Percentiles rank a stretch among this genome's conserved stretches.
These are phyloP conservation scores for Tricholomella constricta DNA, from an alignment of 768 basidiomycete genomes.

Conservation along the genomic window DNA sequence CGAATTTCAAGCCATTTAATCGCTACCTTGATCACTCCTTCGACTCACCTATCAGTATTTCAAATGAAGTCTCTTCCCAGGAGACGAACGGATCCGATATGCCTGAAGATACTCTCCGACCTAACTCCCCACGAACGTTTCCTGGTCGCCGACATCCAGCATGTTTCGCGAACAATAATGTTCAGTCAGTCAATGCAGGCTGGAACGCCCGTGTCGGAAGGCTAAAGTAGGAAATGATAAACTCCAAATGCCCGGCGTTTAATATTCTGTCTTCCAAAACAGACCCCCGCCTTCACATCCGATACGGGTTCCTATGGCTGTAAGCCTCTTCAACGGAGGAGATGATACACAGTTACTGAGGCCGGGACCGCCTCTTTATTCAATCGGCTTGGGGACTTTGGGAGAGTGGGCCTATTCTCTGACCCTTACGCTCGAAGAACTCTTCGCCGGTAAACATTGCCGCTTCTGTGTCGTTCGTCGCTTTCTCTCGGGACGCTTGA, in stretches of 20 bases:
- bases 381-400: constrained; percentile 43
- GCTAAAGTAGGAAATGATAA: neutral
- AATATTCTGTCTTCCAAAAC: neutral
- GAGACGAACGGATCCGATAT: neutral
- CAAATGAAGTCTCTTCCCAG: neutral
- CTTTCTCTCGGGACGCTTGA: constrained; percentile 47
- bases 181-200: neutral
- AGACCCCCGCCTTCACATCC: constrained; percentile 1
- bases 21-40: neutral
- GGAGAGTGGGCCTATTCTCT: constrained; percentile 74
- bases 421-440: constrained; percentile 59
- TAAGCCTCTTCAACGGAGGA: constrained; percentile 1
- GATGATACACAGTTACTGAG: constrained; percentile 1
- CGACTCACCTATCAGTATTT: neutral
- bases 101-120: neutral
- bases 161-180: neutral
- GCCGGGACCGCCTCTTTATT: constrained; percentile 37
- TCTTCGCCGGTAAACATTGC: constrained; percentile 56
- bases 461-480: constrained; percentile 63
- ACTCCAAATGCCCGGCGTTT: neutral
- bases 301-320: constrained; percentile 1
- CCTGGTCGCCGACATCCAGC: neutral
- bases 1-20: constrained; percentile 7
- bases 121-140: neutral
- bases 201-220: neutral